phyloP scores from a whole-genome alignment of 768 basidiomycete species.

The Tulasnella sp. region DNA sequence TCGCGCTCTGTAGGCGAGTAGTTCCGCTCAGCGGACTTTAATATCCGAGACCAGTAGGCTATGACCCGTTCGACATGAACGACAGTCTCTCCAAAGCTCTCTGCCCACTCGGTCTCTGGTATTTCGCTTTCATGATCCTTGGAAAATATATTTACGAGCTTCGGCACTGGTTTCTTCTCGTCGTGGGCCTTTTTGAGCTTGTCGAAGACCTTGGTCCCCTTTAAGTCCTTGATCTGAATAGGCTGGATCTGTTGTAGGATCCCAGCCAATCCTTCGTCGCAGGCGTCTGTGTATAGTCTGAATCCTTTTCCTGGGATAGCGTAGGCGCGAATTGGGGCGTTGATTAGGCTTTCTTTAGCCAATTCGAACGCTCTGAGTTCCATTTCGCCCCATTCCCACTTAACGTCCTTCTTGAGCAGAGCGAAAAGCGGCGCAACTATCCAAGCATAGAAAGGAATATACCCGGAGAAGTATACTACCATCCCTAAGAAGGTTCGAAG shows the following conservation, averaged over 20 bases:
- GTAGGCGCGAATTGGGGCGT: slow-evolving; percentile 28
- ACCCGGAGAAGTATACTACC: slow-evolving; percentile 30
- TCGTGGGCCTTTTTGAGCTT: slow-evolving; percentile 15
- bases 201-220: slow-evolving; percentile 19
- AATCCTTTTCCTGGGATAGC: slow-evolving; percentile 25
- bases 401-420: slow-evolving; percentile 23
- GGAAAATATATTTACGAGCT: slow-evolving; percentile 11
- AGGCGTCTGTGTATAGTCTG: slow-evolving; percentile 28
- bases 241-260: slow-evolving; percentile 24
- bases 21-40: slow-evolving; percentile 27
- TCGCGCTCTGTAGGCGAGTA: slow-evolving; percentile 32
- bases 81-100: slow-evolving; percentile 24
- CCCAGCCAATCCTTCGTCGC: slow-evolving; percentile 25
- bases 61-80: slow-evolving; percentile 26
- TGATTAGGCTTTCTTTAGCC: slow-evolving; percentile 23
- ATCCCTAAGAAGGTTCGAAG: slow-evolving; percentile 29
- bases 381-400: slow-evolving; percentile 20
- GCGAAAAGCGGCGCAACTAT: slow-evolving; percentile 27
- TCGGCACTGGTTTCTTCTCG: slow-evolving; percentile 11
- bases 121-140: slow-evolving; percentile 20
- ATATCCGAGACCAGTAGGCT: slow-evolving; percentile 23
- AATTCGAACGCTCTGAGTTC: slow-evolving; percentile 24
- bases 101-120: slow-evolving; percentile 21
- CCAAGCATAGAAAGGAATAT: slow-evolving; percentile 28
- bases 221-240: slow-evolving; percentile 19